Evolutionary conservation across 106 monocot species (phyloP).

Genomic region (Hemerocallis citrina): DNA sequence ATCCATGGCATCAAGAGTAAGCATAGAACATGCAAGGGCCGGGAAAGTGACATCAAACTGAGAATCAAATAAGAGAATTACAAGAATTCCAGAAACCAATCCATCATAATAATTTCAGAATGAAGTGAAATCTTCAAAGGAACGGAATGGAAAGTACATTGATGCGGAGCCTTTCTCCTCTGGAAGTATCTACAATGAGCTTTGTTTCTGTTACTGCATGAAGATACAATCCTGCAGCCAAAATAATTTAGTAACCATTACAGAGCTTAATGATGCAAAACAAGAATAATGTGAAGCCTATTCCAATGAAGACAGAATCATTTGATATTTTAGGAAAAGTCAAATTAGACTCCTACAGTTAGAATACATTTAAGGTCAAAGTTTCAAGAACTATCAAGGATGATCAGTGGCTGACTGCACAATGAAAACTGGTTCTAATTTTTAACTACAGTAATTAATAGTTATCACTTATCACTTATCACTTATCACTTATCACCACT

Average conservation of each 20-base stretch:
- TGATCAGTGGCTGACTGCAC: too few species aligned
- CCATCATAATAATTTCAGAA: background rate
- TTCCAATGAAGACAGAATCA: too few species aligned
- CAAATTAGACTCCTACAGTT: too few species aligned
- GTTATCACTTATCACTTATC: too few species aligned
- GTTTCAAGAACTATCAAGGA: too few species aligned
- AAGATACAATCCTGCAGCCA: conserved; percentile 79
- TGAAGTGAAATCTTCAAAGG: background rate
- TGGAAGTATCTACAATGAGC: conserved; percentile 91
- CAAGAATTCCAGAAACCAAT: background rate
- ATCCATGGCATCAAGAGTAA: conserved; percentile 95
- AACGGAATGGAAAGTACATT: conserved; percentile 51
- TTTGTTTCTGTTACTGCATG: conserved; percentile 75
- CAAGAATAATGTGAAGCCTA: too few species aligned
- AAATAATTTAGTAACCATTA: background rate
- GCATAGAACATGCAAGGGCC: conserved; percentile 74
- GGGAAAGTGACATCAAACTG: conserved; percentile 98
- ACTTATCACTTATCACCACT: too few species aligned
- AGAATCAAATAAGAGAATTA: background rate
- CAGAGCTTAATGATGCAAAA: background rate
- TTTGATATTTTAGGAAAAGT: too few species aligned
- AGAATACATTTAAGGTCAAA: too few species aligned
- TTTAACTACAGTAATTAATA: too few species aligned
- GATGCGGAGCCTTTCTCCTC: conserved; percentile 86
- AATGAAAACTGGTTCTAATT: too few species aligned